Conservation (phyloP, 2,329 filamentous ascomycete species). For the Pseudohalonectria lignicola region DNA sequence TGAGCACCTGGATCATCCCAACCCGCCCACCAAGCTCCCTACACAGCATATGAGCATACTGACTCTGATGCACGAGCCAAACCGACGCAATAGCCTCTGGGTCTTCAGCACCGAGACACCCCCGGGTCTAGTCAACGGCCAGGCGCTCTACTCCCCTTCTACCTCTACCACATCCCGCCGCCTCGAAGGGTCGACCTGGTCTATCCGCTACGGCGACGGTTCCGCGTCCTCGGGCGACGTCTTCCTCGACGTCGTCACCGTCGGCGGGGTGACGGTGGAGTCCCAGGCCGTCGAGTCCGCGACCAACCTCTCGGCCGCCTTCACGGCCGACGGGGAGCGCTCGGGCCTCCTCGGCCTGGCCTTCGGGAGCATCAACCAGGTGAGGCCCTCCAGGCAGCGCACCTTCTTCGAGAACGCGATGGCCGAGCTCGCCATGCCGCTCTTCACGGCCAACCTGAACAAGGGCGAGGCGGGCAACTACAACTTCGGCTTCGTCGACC, state of each 20-base stretch:
- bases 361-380: slow-evolving; percentile 18
- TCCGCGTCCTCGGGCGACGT: slow-evolving; percentile 18
- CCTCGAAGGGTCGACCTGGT: slow-evolving; percentile 16
- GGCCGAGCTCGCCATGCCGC: slow-evolving; percentile 20
- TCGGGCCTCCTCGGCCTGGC: slow-evolving; percentile 16
- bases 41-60: too few relatives aligned
- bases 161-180: slow-evolving; percentile 16
- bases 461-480: slow-evolving; percentile 20
- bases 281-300: slow-evolving; percentile 20
- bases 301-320: slow-evolving; percentile 12
- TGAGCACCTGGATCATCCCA: too few relatives aligned
- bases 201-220: slow-evolving; percentile 21
- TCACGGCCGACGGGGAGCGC: slow-evolving; percentile 12
- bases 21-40: too few relatives aligned
- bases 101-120: slow-evolving; percentile 20
- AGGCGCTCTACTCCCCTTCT: slow-evolving; percentile 17
- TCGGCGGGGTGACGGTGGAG: slow-evolving; percentile 16
- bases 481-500: slow-evolving; percentile 24
- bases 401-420: slow-evolving; percentile 25
- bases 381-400: slow-evolving; percentile 12
- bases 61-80: too few relatives aligned
- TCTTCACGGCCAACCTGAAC: slow-evolving; percentile 42
- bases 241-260: slow-evolving; percentile 18
- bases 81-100: slow-evolving; percentile 20
- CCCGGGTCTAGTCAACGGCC: slow-evolving; percentile 11